Evolutionary conservation across 176 grass and related monocot species (phyloP).

Genomic region (Aegilops tauschii): DNA sequence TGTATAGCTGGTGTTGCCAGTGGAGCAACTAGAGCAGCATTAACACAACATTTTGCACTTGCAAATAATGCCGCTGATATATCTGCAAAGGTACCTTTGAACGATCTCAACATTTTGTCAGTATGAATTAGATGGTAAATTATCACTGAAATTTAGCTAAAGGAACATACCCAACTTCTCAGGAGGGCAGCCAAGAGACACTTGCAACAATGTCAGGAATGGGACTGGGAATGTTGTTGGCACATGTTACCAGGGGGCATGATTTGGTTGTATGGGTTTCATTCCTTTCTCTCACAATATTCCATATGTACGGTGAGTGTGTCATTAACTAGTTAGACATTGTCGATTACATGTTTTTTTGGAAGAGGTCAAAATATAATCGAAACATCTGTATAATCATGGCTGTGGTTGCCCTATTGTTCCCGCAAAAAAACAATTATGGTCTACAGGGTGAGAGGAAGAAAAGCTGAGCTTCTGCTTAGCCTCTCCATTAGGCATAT

Average conservation of each 20-base stretch:
- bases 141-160: conserved; percentile 30
- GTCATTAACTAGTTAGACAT: neutral
- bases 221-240: conserved; percentile 84
- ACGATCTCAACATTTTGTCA: neutral
- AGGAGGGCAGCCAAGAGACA: conserved; percentile 98
- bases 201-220: conserved; percentile 92
- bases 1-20: conserved; percentile 92
- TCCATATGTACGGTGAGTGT: conserved; percentile 97
- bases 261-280: conserved; percentile 73
- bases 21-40: conserved; percentile 90
- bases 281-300: conserved; percentile 86
- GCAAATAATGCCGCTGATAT: conserved; percentile 96
- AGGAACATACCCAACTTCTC: conserved; percentile 31
- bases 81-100: conserved; percentile 75
- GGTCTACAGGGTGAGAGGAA: conserved; percentile 8
- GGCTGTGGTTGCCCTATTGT: neutral
- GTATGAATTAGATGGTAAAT: conserved; percentile 16
- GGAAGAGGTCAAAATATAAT: neutral
- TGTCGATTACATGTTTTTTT: neutral
- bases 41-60: conserved; percentile 93
- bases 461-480: neutral
- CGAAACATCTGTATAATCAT: neutral
- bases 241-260: conserved; percentile 76
- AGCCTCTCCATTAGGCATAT: neutral
- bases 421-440: neutral